Percentiles rank a stretch among this genome's conserved stretches.
Evolutionary conservation across 345 rosid species (phyloP).

Genomic region (Limnanthes douglasii): DNA sequence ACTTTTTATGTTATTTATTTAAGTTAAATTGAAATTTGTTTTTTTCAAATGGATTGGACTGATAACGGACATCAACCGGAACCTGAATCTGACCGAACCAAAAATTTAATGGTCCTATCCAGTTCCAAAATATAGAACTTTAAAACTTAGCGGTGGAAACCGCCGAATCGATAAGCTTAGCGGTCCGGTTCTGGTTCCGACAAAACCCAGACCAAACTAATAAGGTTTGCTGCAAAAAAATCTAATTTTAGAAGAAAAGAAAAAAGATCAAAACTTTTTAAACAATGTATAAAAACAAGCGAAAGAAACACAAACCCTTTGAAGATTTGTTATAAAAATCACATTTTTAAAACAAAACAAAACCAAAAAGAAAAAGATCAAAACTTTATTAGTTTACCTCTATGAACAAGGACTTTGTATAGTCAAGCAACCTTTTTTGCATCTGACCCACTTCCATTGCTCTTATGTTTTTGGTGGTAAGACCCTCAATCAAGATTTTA

Average conservation of each 20-base stretch:
- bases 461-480: too few species aligned
- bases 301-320: background rate
- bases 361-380: background rate
- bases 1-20: too few species aligned
- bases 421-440: conserved; percentile 66
- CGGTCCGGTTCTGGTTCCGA: too few species aligned
- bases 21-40: too few species aligned
- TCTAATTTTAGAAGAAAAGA: background rate
- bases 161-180: too few species aligned
- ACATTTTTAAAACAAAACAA: conserved; percentile 2
- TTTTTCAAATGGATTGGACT: too few species aligned
- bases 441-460: conserved; percentile 69
- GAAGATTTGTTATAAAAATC: background rate
- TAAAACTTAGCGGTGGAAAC: too few species aligned
- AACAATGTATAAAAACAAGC: background rate
- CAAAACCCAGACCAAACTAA: background rate
- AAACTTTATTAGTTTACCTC: conserved; percentile 28
- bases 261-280: conserved; percentile 1
- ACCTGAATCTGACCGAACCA: too few species aligned
- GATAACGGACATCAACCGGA: too few species aligned
- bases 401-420: conserved; percentile 56
- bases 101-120: too few species aligned
- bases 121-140: too few species aligned
- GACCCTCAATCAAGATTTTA: too few species aligned
- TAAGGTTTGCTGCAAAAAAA: background rate